Evolutionary conservation across 2,329 filamentous ascomycete species (phyloP).

Genomic region (Chaetomium olivaceum): DNA sequence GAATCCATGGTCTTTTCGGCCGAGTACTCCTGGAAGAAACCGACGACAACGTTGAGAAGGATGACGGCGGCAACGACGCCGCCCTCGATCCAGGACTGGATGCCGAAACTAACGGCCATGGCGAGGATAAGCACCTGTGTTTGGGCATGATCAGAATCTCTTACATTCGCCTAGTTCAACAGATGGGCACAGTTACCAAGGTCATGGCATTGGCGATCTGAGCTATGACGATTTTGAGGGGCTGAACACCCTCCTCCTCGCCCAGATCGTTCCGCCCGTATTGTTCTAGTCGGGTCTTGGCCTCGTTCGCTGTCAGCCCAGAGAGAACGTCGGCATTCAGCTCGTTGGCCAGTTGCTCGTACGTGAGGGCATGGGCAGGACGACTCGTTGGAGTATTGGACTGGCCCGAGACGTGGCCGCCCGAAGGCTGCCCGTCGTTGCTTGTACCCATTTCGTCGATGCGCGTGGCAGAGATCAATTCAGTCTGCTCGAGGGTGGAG

Average conservation of each 20-base stretch:
- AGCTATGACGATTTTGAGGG: slow-evolving; percentile 70
- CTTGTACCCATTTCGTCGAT: slow-evolving; percentile 28
- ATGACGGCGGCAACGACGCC: slow-evolving; percentile 68
- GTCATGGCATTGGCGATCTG: slow-evolving; percentile 80
- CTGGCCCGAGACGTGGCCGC: slow-evolving; percentile 43
- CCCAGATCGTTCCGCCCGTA: slow-evolving; percentile 71
- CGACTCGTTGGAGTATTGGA: slow-evolving; percentile 54
- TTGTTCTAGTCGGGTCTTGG: slow-evolving; percentile 56
- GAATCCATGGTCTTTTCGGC: slow-evolving; percentile 66
- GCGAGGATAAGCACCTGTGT: slow-evolving; percentile 68
- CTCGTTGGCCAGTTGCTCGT: slow-evolving; percentile 61
- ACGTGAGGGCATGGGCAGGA: slow-evolving; percentile 64
- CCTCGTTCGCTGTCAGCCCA: slow-evolving; percentile 63
- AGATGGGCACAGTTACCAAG: slow-evolving; percentile 50
- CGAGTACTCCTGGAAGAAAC: slow-evolving; percentile 61
- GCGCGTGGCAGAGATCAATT: no score
- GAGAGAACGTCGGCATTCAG: slow-evolving; percentile 65
- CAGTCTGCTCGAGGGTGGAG: not conserved
- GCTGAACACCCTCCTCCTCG: slow-evolving; percentile 66
- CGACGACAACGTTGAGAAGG: slow-evolving; percentile 66
- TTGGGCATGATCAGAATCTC: slow-evolving; percentile 40
- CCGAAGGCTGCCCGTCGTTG: slow-evolving; percentile 30
- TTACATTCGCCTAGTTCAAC: not conserved
- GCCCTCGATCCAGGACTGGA: slow-evolving; percentile 67
- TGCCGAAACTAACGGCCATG: slow-evolving; percentile 68